Conservation (phyloP, 495 filamentous ascomycete genomes). For the Hypoxylon trugodes region DNA sequence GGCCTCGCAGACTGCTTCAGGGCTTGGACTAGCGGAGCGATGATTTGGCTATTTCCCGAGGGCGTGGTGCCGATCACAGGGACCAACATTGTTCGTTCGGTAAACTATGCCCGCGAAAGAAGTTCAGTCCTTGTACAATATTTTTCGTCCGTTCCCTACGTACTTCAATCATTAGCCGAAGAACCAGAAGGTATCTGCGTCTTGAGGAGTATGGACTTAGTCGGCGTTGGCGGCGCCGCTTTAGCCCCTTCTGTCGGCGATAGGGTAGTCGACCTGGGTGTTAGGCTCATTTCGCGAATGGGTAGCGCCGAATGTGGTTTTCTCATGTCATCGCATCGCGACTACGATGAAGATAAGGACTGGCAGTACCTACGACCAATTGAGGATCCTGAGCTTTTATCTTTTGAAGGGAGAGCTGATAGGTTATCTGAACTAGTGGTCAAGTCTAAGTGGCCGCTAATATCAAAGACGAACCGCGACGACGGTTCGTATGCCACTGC, state of each 20-base stretch:
- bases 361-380: constrained; percentile 70
- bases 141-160: constrained; percentile 66
- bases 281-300: constrained; percentile 63
- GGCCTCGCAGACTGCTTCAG: constrained; percentile 67
- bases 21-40: constrained; percentile 57
- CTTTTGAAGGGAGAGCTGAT: constrained; percentile 65
- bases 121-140: constrained; percentile 48
- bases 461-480: constrained; percentile 65
- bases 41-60: constrained; percentile 66
- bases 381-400: constrained; percentile 36
- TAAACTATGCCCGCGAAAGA: constrained; percentile 38
- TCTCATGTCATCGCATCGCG: constrained; percentile 59
- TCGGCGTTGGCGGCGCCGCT: constrained; percentile 67
- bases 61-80: constrained; percentile 58
- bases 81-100: constrained; percentile 51
- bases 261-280: constrained; percentile 51
- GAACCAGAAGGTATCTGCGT: constrained; percentile 46
- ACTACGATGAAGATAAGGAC: constrained; percentile 62
- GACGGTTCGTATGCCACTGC: constrained; percentile 66
- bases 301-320: constrained; percentile 69
- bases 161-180: constrained; percentile 58
- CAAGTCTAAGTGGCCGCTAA: constrained; percentile 67
- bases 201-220: constrained; percentile 59
- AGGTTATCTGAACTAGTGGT: constrained; percentile 67
- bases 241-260: constrained; percentile 57